Evolutionary conservation across 352 stramenopile genomes (phyloP).

Genomic region (Saprolegnia parasitica): DNA sequence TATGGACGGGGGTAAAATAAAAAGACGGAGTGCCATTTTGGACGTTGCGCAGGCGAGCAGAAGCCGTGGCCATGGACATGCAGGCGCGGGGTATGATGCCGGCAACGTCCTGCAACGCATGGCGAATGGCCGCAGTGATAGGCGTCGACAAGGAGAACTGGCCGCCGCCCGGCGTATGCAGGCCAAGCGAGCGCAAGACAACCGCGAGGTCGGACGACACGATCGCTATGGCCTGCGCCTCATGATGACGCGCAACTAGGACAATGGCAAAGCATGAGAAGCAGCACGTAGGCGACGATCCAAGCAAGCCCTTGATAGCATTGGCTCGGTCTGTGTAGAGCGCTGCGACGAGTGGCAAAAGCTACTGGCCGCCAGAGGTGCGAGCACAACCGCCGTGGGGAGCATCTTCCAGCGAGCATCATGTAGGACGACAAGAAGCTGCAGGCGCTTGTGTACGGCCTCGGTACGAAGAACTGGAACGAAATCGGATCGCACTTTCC

Average conservation of each 20-base stretch:
- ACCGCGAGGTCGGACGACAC: background rate
- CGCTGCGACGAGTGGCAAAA: background rate
- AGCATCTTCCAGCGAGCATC: background rate
- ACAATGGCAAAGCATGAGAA: background rate
- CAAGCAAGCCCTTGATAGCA: background rate
- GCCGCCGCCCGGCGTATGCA: too few species aligned
- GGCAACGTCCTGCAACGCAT: too few species aligned
- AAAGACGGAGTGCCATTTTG: constrained; percentile 12
- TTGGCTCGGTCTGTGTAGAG: background rate
- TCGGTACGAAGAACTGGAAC: constrained; percentile 29
- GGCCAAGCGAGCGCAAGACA: too few species aligned
- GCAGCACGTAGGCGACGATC: background rate
- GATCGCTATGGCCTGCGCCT: background rate
- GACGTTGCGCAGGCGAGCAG: background rate
- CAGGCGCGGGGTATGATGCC: background rate
- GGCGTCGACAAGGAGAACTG: background rate
- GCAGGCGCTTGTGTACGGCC: constrained; percentile 14
- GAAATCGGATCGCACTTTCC: constrained; percentile 28
- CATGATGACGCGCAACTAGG: background rate
- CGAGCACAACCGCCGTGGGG: too few species aligned
- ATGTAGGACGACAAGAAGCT: constrained; percentile 25
- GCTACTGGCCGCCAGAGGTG: constrained; percentile 20
- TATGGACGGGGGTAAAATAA: constrained; percentile 10
- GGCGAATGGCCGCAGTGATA: background rate
- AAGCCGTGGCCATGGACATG: background rate